Percentiles rank a stretch among this genome's conserved stretches.
These are phyloP conservation scores for Cladosporium cucumerinum DNA, from an alignment of 2,329 filamentous ascomycete genomes.

Conservation along the genomic window DNA sequence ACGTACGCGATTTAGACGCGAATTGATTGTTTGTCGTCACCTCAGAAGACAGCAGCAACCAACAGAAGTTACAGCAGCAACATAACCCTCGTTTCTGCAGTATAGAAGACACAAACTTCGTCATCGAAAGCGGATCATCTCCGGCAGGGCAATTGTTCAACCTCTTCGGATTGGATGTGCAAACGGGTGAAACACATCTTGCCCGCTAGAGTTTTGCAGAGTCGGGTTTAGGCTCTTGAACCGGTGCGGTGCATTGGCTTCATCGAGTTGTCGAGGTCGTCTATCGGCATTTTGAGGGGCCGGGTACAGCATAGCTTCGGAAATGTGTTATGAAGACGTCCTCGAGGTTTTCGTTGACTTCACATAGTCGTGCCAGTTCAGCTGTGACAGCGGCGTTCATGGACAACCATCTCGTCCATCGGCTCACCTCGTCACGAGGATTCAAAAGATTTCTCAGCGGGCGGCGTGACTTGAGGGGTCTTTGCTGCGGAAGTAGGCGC, in stretches of 20 bases:
- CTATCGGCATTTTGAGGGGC: neutral
- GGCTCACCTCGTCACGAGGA: neutral
- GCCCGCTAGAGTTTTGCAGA: neutral
- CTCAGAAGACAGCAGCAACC: slow-evolving; percentile 1
- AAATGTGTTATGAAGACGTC: neutral
- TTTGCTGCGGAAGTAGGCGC: neutral
- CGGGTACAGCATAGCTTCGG: neutral
- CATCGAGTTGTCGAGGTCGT: neutral
- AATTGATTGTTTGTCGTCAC: slow-evolving; percentile 4
- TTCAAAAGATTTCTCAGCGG: slow-evolving; percentile 2
- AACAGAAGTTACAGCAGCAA: neutral
- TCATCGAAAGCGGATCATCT: slow-evolving; percentile 4
- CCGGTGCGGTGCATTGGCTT: slow-evolving; percentile 4
- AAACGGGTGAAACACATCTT: slow-evolving; percentile 7
- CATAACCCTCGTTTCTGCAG: neutral
- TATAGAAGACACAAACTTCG: neutral
- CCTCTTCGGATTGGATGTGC: neutral
- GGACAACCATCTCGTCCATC: neutral
- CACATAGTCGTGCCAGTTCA: neutral
- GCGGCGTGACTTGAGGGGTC: neutral
- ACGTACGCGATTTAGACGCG: slow-evolving; percentile 3
- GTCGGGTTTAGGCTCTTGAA: slow-evolving; percentile 1
- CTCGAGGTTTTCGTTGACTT: neutral
- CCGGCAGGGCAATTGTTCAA: neutral
- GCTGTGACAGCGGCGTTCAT: neutral